A percentile compares a stretch with the other conserved stretches of the same genome.
These are phyloP conservation scores for Plantago elongata DNA, from an alignment of 257 asterid genomes.

Conservation along the genomic window DNA sequence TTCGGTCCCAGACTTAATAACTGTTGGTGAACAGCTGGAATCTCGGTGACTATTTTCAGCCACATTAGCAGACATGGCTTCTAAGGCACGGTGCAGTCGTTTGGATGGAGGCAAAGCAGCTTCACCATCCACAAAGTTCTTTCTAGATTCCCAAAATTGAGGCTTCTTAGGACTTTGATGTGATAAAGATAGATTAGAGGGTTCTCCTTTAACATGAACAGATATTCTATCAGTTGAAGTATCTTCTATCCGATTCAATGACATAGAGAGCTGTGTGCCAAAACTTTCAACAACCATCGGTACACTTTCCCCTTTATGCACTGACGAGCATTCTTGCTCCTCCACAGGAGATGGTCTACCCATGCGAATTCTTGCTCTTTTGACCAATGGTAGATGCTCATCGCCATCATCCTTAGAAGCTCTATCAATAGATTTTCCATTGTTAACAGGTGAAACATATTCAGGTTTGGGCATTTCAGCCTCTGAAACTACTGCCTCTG, in stretches of 20 bases:
- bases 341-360: conserved; percentile 47
- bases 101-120: conserved; percentile 97
- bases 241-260: conserved; percentile 42
- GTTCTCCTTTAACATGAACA: conserved; percentile 25
- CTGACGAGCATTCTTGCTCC: conserved; percentile 33
- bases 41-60: conserved; percentile 56
- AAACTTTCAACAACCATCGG: conserved; percentile 34
- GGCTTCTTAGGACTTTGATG: conserved; percentile 36
- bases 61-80: conserved; percentile 96
- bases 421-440: conserved; percentile 35
- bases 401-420: conserved; percentile 67
- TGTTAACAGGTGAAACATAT: conserved; percentile 36
- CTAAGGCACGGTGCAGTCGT: conserved; percentile 90
- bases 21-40: conserved; percentile 30
- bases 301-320: conserved; percentile 45
- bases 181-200: conserved; percentile 25
- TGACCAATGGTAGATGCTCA: conserved; percentile 82
- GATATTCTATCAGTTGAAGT: conserved; percentile 29
- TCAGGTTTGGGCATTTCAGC: conserved; percentile 36
- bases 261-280: conserved; percentile 29
- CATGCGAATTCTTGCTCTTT: conserved; percentile 94
- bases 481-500: conserved; percentile 36
- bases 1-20: conserved; percentile 29
- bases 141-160: conserved; percentile 45
- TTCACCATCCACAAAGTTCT: conserved; percentile 62